Conservation (phyloP, 441 rosid species). For the Euphorbia corollata region DNA sequence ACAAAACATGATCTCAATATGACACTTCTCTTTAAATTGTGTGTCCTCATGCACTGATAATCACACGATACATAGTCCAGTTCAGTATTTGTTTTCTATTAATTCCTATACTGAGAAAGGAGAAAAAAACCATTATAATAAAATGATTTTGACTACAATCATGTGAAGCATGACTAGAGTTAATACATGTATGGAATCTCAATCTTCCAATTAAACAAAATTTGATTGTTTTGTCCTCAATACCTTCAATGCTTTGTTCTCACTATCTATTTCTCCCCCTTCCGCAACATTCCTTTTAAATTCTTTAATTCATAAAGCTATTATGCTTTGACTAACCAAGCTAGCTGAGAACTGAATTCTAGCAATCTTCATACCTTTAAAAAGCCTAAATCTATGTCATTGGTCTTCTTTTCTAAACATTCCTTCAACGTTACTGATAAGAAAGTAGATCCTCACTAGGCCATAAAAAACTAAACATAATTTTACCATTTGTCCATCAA, state of each 20-base stretch:
- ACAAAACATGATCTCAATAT: neutral
- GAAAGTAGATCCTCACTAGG: neutral
- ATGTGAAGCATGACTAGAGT: neutral
- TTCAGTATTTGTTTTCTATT: neutral
- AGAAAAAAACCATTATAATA: neutral
- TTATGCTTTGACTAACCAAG: neutral
- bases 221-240: neutral
- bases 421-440: neutral
- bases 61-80: neutral
- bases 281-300: neutral
- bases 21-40: neutral
- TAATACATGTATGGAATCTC: neutral
- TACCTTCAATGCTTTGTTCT: neutral
- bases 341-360: neutral
- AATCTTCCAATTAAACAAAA: neutral
- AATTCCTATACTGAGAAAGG: neutral
- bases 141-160: neutral
- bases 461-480: neutral
- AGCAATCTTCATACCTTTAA: neutral
- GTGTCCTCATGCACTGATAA: neutral
- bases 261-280: neutral
- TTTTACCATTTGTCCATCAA: neutral
- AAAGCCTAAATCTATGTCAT: neutral
- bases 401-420: neutral
- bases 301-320: neutral